Percentiles rank a stretch among this genome's conserved stretches.
Conservation (phyloP, 441 rosid genomes). For the Macaranga tanarius region DNA sequence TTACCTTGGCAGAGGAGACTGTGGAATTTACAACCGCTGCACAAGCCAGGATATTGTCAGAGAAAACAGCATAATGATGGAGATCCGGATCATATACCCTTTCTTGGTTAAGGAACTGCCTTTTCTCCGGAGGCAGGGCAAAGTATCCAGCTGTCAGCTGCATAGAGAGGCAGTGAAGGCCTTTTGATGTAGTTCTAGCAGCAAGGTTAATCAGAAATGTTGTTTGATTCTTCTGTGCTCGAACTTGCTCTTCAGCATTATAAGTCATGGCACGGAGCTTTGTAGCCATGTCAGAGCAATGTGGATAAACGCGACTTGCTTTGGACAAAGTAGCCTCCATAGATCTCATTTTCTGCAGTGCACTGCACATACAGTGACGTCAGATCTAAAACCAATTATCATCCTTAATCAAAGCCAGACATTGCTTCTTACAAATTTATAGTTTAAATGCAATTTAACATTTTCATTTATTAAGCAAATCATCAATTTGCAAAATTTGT, state of each 20-base stretch:
- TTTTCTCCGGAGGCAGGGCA: conserved; percentile 60
- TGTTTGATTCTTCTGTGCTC: conserved; percentile 62
- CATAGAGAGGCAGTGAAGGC: conserved; percentile 90
- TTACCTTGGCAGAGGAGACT: conserved; percentile 69
- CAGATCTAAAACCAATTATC: conserved; percentile 30
- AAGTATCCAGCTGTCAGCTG: conserved; percentile 80
- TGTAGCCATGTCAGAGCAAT: conserved; percentile 63
- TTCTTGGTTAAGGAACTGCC: conserved; percentile 64
- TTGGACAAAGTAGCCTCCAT: conserved; percentile 59
- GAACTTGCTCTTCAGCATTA: conserved; percentile 74
- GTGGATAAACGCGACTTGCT: conserved; percentile 54
- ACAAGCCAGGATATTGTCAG: conserved; percentile 81
- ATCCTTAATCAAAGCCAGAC: conserved; percentile 15
- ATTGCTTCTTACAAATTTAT: conserved; percentile 13
- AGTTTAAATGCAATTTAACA: not conserved
- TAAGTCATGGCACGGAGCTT: conserved; percentile 78
- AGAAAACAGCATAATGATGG: conserved; percentile 75
- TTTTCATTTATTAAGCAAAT: conserved; percentile 14
- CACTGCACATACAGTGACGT: conserved; percentile 44
- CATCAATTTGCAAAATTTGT: not conserved
- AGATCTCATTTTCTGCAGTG: conserved; percentile 60
- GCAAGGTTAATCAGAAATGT: conserved; percentile 72
- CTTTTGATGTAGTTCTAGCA: conserved; percentile 84
- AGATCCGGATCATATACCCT: conserved; percentile 50
- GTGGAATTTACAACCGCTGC: conserved; percentile 90